Base-by-base conservation (phyloP, 352 stramenopile species). In the Thalassiosira ordinaria region DNA sequence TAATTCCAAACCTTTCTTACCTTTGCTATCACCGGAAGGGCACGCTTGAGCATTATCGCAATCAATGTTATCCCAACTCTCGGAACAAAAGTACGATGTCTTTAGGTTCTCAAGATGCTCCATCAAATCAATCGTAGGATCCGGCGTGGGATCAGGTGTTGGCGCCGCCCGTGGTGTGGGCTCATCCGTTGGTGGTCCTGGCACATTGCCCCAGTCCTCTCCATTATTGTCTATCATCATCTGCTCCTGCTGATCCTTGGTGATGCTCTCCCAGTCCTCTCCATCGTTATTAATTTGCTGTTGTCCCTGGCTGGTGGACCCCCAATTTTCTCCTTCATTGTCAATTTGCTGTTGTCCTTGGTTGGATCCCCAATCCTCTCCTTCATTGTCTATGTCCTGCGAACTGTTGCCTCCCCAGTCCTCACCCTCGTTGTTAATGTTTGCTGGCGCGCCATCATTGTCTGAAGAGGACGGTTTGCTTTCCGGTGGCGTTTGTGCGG, bases 21-120 rank as follows among this genome's bases (percentile, higher is more conserved):
- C 76, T 75, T 81, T 78, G 35, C 68, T 71, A 57, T 84, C 62
- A 31, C 80, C 80, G 1, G 69, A 80, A 20, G 80, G 80, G 46
- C 80, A 88, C n/a, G 75, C 29, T 35, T 80, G 20, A 9, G 80
- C 74, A 60, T 75, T 82, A 35, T 72, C 74, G 52, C 80, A 88
- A 66, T 88, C 80, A 61, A 88, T 84, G 41, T 64, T 49, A 47
- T 84, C 80, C 70, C 74, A 84, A 18, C 37, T 74, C 37, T 73
- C 60, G 9, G 67, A 57, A 59, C 80, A 87, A 57, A 79, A 87
- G 35, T 81, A 78, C 0, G 74, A 74, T 37, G 6, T 52, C 49
- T 87, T 84, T 20, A 84, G 52, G 29, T 84, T 68, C 31, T 87
- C 71, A 11, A 87, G 49, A 44, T 78, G 80, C 26, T 44, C 24